Conservation (phyloP, 177 flowering plant genomes). For the Vitis hybrid region DNA sequence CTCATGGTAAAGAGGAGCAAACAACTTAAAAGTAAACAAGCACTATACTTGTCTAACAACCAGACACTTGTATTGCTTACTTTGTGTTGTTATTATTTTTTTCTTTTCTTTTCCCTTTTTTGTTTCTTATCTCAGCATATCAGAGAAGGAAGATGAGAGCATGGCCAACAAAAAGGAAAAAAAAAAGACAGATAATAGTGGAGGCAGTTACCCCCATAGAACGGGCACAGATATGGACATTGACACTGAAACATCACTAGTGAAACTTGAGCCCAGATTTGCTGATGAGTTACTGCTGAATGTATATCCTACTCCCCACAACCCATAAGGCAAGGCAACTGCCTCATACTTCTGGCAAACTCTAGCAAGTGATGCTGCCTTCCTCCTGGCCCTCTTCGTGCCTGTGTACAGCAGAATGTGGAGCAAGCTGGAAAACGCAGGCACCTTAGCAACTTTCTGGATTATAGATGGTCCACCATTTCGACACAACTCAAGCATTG, state of each 20-base stretch:
- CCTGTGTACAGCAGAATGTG: slow-evolving; percentile 71
- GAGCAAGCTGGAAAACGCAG: slow-evolving; percentile 69
- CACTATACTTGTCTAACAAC: no score
- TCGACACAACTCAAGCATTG: slow-evolving; percentile 86
- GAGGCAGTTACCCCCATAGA: slow-evolving; percentile 39
- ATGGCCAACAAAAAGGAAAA: slow-evolving; percentile 24
- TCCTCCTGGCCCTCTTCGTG: slow-evolving; percentile 83
- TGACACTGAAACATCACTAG: slow-evolving; percentile 50
- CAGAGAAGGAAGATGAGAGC: slow-evolving; percentile 51
- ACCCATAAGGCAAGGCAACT: slow-evolving; percentile 47
- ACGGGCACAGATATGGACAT: slow-evolving; percentile 70
- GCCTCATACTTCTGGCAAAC: slow-evolving; percentile 76
- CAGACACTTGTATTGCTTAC: no score
- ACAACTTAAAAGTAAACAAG: no score
- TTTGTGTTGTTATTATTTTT: no score
- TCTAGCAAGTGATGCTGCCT: slow-evolving; percentile 93
- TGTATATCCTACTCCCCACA: slow-evolving; percentile 53
- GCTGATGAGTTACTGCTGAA: slow-evolving; percentile 50
- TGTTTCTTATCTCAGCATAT: slow-evolving; percentile 17
- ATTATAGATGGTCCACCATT: slow-evolving; percentile 72
- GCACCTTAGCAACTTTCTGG: slow-evolving; percentile 62
- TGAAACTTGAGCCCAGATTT: slow-evolving; percentile 47
- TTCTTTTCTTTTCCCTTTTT: background rate
- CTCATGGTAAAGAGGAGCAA: no score
- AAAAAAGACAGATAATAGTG: slow-evolving; percentile 9